Conservation (phyloP, 495 filamentous ascomycete species). For the Podospora bellae-mahoneyi region DNA sequence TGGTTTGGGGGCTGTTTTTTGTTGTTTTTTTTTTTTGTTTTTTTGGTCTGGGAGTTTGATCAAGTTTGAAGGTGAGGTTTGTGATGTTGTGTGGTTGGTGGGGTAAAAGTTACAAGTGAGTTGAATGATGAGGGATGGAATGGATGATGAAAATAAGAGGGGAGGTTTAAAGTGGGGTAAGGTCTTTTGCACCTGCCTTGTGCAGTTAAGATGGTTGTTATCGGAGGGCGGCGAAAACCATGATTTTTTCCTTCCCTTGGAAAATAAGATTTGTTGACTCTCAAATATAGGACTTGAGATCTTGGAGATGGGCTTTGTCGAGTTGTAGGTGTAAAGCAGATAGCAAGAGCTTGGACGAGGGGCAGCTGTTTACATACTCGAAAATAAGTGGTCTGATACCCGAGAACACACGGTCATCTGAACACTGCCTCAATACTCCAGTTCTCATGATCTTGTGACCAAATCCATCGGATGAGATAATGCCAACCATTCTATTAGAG, state of each 20-base stretch:
- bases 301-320: background rate
- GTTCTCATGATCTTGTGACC: background rate
- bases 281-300: background rate
- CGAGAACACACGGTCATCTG: background rate
- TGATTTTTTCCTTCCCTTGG: background rate
- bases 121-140: background rate
- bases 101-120: background rate
- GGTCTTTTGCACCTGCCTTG: background rate
- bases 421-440: background rate
- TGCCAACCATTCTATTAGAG: too few species aligned
- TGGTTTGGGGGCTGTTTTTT: background rate
- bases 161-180: conserved; percentile 12
- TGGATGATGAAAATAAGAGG: background rate
- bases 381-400: conserved; percentile 6
- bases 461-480: background rate
- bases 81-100: background rate
- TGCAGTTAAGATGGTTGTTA: background rate
- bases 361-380: background rate
- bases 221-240: background rate
- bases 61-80: background rate
- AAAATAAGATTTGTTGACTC: background rate
- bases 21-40: background rate
- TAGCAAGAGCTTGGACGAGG: background rate
- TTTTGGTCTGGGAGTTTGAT: background rate
- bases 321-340: background rate